Percentiles rank a stretch among this genome's conserved stretches.
Conservation (phyloP, 202 grass and related monocot species). For the Carex arenaria region DNA sequence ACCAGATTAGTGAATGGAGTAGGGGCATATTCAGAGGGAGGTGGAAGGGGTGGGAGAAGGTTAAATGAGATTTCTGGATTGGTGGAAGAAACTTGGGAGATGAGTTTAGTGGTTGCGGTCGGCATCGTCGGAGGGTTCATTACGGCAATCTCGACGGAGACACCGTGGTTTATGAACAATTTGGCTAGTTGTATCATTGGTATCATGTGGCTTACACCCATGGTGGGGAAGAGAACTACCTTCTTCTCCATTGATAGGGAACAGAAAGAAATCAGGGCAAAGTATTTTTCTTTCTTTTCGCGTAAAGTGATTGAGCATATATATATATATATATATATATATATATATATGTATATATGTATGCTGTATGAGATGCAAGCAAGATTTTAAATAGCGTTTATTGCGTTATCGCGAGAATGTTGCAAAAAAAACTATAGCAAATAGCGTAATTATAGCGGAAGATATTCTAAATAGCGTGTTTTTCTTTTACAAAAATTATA, state of each 20-base stretch:
- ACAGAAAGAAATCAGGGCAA: no score
- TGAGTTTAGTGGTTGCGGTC: background rate
- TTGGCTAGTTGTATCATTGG: conserved; percentile 49
- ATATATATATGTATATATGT: no score
- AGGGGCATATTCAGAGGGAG: background rate
- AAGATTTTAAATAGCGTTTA: no score
- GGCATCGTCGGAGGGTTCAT: background rate
- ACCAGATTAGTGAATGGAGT: background rate
- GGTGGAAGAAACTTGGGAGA: conserved; percentile 3
- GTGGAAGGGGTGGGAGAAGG: conserved; percentile 5
- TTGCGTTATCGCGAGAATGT: no score
- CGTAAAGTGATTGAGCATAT: no score
- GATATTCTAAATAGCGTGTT: no score
- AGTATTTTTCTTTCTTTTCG: no score
- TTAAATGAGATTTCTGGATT: conserved; percentile 41
- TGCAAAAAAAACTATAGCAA: no score
- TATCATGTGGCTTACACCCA: conserved; percentile 34
- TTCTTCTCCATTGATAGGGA: background rate
- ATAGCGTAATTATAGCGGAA: no score
- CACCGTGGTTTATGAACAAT: background rate
- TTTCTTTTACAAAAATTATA: no score
- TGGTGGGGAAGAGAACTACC: conserved; percentile 28
- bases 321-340: no score
- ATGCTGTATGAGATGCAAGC: no score
- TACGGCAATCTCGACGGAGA: conserved; percentile 27